phyloP scores from a whole-genome alignment of 176 grass and related monocot genomes.

The Oryza brachyantha region DNA sequence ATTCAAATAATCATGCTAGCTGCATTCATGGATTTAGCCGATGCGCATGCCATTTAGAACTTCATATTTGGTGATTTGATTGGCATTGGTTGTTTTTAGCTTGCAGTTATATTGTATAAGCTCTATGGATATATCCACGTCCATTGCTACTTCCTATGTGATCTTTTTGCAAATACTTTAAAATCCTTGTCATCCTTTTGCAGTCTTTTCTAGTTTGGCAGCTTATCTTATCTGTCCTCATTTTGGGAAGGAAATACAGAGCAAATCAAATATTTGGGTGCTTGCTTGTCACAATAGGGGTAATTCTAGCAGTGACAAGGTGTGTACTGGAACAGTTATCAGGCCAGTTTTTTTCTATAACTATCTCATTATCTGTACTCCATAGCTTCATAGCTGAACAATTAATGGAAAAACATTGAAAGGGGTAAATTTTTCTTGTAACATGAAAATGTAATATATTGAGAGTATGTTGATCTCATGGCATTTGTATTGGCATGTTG shows the following conservation, averaged over 20 bases:
- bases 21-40: conserved; percentile 17
- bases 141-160: neutral
- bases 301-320: conserved; percentile 80
- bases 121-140: neutral
- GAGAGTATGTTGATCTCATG: neutral
- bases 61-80: conserved; percentile 3
- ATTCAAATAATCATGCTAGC: neutral
- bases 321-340: conserved; percentile 26
- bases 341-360: conserved; percentile 17
- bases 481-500: neutral
- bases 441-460: neutral
- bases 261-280: conserved; percentile 79
- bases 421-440: neutral
- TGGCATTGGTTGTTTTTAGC: neutral
- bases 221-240: conserved; percentile 69
- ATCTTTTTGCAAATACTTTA: conserved; percentile 1
- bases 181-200: conserved; percentile 33
- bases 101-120: neutral
- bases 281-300: conserved; percentile 72
- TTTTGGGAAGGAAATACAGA: conserved; percentile 83
- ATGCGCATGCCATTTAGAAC: neutral
- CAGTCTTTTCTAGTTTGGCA: conserved; percentile 98
- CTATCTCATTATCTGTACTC: neutral
- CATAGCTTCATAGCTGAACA: neutral
- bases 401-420: neutral